A percentile compares a stretch with the other conserved stretches of the same genome.
Conservation (phyloP, 2,329 filamentous ascomycete genomes). For the Aspergillus tamarii region DNA sequence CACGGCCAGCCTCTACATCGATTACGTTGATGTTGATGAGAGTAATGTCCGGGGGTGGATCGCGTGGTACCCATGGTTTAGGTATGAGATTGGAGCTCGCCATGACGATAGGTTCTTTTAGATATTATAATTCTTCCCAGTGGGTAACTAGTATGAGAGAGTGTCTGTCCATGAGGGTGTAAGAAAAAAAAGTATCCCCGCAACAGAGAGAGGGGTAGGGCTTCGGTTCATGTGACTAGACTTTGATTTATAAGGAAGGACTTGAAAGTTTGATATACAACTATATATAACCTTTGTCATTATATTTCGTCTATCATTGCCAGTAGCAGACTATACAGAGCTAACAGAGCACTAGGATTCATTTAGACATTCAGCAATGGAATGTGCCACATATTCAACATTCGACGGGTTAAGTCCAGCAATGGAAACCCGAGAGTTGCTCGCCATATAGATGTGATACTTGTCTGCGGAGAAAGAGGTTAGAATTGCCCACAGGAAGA, state of each 20-base stretch:
- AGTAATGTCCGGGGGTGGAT: conserved; percentile 27
- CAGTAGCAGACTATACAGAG: neutral
- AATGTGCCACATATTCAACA: conserved; percentile 42
- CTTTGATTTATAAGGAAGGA: too few species aligned
- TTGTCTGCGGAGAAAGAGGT: conserved; percentile 31
- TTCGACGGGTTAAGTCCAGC: conserved; percentile 73
- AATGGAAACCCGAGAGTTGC: conserved; percentile 95
- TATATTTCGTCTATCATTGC: neutral
- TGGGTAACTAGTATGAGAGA: neutral
- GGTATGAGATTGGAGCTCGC: neutral
- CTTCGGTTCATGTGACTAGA: neutral
- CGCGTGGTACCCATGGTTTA: neutral
- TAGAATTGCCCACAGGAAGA: neutral
- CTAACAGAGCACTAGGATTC: conserved; percentile 1
- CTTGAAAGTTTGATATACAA: too few species aligned
- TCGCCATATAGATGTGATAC: conserved; percentile 56
- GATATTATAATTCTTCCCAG: neutral
- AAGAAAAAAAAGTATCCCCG: neutral
- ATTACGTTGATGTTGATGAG: conserved; percentile 52
- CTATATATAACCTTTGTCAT: too few species aligned
- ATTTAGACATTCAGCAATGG: conserved; percentile 26
- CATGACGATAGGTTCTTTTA: neutral
- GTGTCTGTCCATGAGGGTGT: neutral
- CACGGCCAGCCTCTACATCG: conserved; percentile 41
- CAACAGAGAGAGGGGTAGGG: neutral